Conservation (phyloP, 306 rosid species). For the Lathyrus sativus region DNA sequence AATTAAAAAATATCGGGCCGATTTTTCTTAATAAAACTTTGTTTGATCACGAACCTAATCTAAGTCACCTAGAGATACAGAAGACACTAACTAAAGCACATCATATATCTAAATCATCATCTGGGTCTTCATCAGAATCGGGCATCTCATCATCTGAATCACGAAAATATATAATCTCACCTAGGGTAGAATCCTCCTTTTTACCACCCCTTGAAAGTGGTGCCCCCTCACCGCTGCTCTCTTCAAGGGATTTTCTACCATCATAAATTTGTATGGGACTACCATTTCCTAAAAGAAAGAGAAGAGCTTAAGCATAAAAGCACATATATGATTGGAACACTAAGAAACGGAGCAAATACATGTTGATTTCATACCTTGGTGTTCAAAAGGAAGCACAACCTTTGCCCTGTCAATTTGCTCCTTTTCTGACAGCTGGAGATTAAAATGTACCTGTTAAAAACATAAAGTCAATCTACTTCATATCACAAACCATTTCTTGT, state of each 20-base stretch:
- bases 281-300: conserved; percentile 68
- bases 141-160: conserved; percentile 99
- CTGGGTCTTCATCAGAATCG: conserved; percentile 98
- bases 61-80: conserved; percentile 2
- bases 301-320: conserved; percentile 9
- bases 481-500: conserved; percentile 23
- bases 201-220: conserved; percentile 42
- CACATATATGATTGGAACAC: conserved; percentile 17
- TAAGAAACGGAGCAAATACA: conserved; percentile 3
- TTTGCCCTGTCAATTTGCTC: conserved; percentile 82
- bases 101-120: conserved; percentile 90
- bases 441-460: conserved; percentile 74
- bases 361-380: conserved; percentile 65
- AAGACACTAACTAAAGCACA: conserved; percentile 21
- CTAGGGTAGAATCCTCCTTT: conserved; percentile 57
- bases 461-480: conserved; percentile 30
- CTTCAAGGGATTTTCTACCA: conserved; percentile 70
- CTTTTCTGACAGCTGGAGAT: conserved; percentile 87
- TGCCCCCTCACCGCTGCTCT: conserved; percentile 43
- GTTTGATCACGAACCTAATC: conserved; percentile 27
- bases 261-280: conserved; percentile 77
- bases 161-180: conserved; percentile 86
- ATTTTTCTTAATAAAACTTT: neutral
- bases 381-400: conserved; percentile 95
- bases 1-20: neutral